Evolutionary conservation across 2,329 filamentous ascomycete species (phyloP).

Genomic region (Reticulascus tulasneorum): DNA sequence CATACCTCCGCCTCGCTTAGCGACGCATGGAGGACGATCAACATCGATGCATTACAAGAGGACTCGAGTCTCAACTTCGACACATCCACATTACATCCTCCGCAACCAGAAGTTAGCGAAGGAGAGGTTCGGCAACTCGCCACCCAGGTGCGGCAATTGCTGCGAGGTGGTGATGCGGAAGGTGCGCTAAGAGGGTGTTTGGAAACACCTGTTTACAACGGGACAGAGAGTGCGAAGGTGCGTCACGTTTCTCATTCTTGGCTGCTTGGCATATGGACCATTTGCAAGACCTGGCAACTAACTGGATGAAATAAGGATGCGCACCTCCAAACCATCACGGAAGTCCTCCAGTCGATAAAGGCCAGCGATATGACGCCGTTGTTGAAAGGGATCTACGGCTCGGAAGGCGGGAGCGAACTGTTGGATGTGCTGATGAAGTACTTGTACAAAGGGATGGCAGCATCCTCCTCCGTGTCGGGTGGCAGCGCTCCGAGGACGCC

Average conservation of each 20-base stretch:
- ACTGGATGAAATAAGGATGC: slow-evolving; percentile 56
- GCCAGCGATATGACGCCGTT: slow-evolving; percentile 93
- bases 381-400: slow-evolving; percentile 73
- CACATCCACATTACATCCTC: slow-evolving; percentile 74
- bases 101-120: slow-evolving; percentile 69
- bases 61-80: slow-evolving; percentile 92
- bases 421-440: slow-evolving; percentile 98
- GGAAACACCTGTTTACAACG: slow-evolving; percentile 77
- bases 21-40: slow-evolving; percentile 80
- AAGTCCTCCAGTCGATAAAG: slow-evolving; percentile 94
- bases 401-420: slow-evolving; percentile 76
- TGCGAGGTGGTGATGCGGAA: slow-evolving; percentile 81
- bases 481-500: slow-evolving; percentile 42
- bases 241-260: not conserved
- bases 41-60: slow-evolving; percentile 86
- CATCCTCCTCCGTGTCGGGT: slow-evolving; percentile 32
- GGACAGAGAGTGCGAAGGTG: slow-evolving; percentile 55
- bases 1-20: slow-evolving; percentile 56
- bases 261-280: not conserved
- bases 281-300: slow-evolving; percentile 7
- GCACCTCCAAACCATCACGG: slow-evolving; percentile 81
- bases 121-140: slow-evolving; percentile 74
- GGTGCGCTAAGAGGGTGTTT: slow-evolving; percentile 80
- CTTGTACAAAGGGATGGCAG: slow-evolving; percentile 88
- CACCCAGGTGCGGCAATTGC: slow-evolving; percentile 79